phyloP scores from a whole-genome alignment of 345 rosid genomes.

The Cardamine resedifolia region DNA sequence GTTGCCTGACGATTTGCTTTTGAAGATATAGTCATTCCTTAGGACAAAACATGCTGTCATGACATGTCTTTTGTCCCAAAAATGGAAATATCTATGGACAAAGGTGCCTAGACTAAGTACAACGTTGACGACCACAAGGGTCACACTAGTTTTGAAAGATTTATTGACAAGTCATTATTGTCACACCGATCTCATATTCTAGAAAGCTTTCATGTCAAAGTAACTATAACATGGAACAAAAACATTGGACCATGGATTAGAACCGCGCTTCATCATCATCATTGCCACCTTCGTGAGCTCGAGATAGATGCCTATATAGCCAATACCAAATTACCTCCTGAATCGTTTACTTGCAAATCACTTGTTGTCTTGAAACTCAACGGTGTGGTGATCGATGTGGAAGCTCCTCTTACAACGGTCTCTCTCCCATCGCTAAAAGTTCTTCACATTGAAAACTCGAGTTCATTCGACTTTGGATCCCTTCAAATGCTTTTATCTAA shows the following conservation, averaged over 20 bases:
- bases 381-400: not conserved
- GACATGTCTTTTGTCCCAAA: not conserved
- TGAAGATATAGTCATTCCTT: constrained; percentile 4
- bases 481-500: not conserved
- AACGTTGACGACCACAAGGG: too few species aligned
- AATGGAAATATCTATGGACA: constrained; percentile 1
- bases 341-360: not conserved
- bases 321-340: not conserved
- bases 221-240: not conserved
- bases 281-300: constrained; percentile 9
- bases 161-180: not conserved
- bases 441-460: not conserved
- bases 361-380: constrained; percentile 6
- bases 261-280: not conserved
- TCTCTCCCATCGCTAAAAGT: not conserved
- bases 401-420: not conserved
- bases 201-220: not conserved
- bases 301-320: not conserved
- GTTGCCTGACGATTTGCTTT: not conserved
- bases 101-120: not conserved
- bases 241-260: constrained; percentile 3
- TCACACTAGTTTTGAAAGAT: not conserved
- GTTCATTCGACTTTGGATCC: not conserved
- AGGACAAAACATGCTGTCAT: not conserved
- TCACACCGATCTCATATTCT: not conserved